phyloP scores from a whole-genome alignment of 2,329 filamentous ascomycete genomes.

The Dothideomycetes sp. region DNA sequence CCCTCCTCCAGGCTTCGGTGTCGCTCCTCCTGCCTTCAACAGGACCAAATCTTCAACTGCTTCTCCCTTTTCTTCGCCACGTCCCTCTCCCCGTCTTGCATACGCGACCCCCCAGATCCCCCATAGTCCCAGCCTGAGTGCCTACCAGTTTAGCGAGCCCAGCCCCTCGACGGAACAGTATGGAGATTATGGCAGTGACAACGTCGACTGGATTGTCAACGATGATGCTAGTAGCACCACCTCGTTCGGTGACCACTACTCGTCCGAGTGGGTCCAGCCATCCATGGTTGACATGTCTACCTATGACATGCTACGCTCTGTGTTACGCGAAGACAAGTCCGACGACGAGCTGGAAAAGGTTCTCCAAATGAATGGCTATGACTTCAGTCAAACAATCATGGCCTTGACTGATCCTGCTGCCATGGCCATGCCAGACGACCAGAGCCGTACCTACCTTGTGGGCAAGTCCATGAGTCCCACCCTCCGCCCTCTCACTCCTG shows the following conservation, averaged over 20 bases:
- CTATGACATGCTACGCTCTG: slow-evolving; percentile 94
- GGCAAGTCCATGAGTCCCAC: slow-evolving; percentile 79
- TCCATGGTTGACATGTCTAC: slow-evolving; percentile 86
- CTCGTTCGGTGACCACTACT: slow-evolving; percentile 55
- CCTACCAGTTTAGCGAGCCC: slow-evolving; percentile 86
- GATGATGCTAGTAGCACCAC: slow-evolving; percentile 73
- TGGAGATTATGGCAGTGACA: slow-evolving; percentile 84
- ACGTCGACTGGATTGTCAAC: slow-evolving; percentile 89
- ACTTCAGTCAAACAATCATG: slow-evolving; percentile 83
- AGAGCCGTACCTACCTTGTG: slow-evolving; percentile 61
- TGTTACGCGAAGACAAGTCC: slow-evolving; percentile 76
- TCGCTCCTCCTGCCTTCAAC: slow-evolving; percentile 63
- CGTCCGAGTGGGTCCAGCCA: slow-evolving; percentile 64
- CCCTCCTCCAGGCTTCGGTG: slow-evolving; percentile 67
- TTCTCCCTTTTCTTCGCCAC: slow-evolving; percentile 88
- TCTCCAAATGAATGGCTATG: slow-evolving; percentile 80
- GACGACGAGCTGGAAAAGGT: slow-evolving; percentile 95
- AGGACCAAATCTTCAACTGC: slow-evolving; percentile 68
- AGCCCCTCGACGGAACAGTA: slow-evolving; percentile 77
- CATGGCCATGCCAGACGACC: slow-evolving; percentile 38
- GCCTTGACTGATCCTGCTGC: slow-evolving; percentile 44
- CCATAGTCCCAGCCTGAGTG: slow-evolving; percentile 86
- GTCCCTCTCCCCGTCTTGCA: slow-evolving; percentile 82
- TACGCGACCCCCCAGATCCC: slow-evolving; percentile 85
- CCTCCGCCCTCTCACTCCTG: slow-evolving; percentile 65